Evolutionary conservation across 768 basidiomycete genomes (phyloP).

Genomic region (Boletus speciosus): DNA sequence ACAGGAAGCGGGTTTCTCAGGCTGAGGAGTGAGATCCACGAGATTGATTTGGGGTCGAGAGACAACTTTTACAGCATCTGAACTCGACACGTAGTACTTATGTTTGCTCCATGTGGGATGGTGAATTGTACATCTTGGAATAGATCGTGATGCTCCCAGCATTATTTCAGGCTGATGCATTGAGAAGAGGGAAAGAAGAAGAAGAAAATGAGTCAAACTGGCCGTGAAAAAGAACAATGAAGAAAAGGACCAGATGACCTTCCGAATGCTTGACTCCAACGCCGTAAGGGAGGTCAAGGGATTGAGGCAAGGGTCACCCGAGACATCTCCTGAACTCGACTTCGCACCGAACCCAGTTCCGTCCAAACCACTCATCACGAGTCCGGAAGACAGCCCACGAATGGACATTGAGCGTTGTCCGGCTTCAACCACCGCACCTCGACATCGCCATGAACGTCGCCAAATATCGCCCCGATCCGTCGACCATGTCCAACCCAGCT

Average conservation of each 20-base stretch:
- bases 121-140: too few relatives aligned
- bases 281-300: not conserved
- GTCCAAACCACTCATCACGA: not conserved
- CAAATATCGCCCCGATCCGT: not conserved
- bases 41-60: too few relatives aligned
- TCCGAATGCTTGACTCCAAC: not conserved
- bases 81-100: too few relatives aligned
- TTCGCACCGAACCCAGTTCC: not conserved
- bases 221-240: not conserved
- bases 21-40: too few relatives aligned
- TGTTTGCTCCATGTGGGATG: too few relatives aligned
- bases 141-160: too few relatives aligned
- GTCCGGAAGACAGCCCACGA: not conserved
- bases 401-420: not conserved
- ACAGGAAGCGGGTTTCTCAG: too few relatives aligned
- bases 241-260: slow-evolving; percentile 1
- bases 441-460: not conserved
- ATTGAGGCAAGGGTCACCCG: not conserved
- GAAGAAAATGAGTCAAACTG: not conserved
- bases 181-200: not conserved
- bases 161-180: too few relatives aligned
- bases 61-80: too few relatives aligned
- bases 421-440: not conserved
- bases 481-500: not conserved
- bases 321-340: not conserved